Evolutionary conservation across 169 alveolate species (phyloP).

Genomic region (Perkinsus chesapeaki): DNA sequence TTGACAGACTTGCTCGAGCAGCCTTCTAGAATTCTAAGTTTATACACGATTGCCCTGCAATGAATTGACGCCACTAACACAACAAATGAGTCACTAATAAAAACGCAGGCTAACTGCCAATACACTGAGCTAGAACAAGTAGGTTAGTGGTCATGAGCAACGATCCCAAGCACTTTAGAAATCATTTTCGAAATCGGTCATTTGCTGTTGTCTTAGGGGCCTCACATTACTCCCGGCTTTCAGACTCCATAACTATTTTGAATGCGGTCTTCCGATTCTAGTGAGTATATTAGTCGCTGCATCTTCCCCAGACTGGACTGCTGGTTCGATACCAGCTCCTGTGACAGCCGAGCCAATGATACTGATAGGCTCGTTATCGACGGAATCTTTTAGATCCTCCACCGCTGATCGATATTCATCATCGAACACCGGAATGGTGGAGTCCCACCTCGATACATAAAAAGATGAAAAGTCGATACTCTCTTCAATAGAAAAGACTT

Average conservation of each 20-base stretch:
- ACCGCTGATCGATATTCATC: not conserved
- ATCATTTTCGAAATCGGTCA: too few relatives aligned
- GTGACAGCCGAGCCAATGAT: not conserved
- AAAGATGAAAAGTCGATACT: not conserved
- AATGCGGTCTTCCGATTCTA: not conserved
- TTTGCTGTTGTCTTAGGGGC: too few relatives aligned
- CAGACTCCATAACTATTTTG: not conserved
- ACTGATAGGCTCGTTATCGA: not conserved
- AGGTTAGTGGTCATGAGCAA: not conserved
- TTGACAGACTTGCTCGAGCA: too few relatives aligned
- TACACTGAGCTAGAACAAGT: not conserved
- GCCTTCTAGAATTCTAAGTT: too few relatives aligned
- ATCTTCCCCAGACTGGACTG: not conserved
- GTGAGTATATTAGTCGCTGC: not conserved
- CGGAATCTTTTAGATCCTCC: not conserved
- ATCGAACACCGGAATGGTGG: not conserved
- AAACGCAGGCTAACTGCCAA: not conserved
- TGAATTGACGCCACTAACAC: not conserved
- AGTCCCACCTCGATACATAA: not conserved
- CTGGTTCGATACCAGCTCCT: not conserved
- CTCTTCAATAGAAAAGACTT: not conserved
- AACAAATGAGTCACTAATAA: not conserved
- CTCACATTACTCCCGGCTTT: too few relatives aligned
- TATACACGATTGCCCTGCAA: not conserved
- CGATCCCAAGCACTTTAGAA: not conserved